Conservation (phyloP, 345 rosid genomes). For the Eucalyptus shirleyi region DNA sequence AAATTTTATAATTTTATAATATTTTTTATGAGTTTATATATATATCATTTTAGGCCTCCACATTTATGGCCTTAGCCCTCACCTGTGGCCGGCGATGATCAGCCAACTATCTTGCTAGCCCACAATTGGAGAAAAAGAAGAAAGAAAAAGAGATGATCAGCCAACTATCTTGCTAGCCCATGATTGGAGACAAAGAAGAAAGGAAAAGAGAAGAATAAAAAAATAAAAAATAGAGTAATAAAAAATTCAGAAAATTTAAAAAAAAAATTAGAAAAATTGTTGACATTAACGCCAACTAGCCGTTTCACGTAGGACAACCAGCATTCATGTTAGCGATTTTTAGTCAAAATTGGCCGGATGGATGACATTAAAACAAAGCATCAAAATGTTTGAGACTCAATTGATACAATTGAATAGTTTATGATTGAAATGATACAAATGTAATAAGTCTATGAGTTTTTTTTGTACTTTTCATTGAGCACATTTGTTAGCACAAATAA, state of each 20-base stretch:
- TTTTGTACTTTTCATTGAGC: not conserved
- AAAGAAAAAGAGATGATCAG: too few relatives aligned
- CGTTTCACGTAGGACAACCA: fast-evolving
- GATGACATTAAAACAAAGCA: not conserved
- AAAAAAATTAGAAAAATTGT: too few relatives aligned
- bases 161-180: not conserved
- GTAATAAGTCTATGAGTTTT: not conserved
- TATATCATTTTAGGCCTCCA: too few relatives aligned
- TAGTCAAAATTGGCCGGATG: fast-evolving
- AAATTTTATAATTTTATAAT: too few relatives aligned
- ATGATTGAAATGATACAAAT: not conserved
- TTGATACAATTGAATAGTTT: too few relatives aligned
- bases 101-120: not conserved
- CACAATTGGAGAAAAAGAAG: not conserved
- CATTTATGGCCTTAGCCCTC: too few relatives aligned
- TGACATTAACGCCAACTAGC: fast-evolving
- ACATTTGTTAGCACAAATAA: not conserved
- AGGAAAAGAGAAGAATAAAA: too few relatives aligned
- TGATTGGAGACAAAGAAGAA: not conserved
- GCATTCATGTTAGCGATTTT: fast-evolving
- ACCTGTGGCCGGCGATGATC: not conserved
- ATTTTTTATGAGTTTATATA: too few relatives aligned
- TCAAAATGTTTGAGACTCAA: too few relatives aligned
- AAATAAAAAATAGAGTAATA: too few relatives aligned
- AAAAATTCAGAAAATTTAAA: not conserved